phyloP scores from a whole-genome alignment of 2,329 filamentous ascomycete genomes.

The Alternaria infectoria region DNA sequence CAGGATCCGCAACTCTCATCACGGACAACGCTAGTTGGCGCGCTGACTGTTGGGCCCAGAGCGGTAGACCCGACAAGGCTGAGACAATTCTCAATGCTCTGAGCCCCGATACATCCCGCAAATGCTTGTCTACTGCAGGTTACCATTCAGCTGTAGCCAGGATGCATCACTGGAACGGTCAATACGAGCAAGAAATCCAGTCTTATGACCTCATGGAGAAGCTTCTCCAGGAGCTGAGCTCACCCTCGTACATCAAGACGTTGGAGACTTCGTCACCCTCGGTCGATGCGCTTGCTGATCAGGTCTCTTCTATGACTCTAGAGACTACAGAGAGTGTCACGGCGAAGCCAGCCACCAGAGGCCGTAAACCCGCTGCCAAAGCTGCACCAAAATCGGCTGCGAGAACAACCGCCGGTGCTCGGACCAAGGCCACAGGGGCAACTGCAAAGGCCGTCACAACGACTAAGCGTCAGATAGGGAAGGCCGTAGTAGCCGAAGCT shows the following conservation, averaged over 20 bases:
- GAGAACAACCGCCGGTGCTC: slow-evolving; percentile 19
- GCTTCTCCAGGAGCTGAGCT: slow-evolving; percentile 52
- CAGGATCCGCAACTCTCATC: slow-evolving; percentile 64
- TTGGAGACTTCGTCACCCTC: slow-evolving; percentile 32
- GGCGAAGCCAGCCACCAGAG: slow-evolving; percentile 22
- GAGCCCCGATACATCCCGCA: slow-evolving; percentile 45
- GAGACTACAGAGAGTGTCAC: slow-evolving; percentile 17
- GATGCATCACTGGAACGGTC: slow-evolving; percentile 55
- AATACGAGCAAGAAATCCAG: slow-evolving; percentile 56
- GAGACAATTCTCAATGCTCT: slow-evolving; percentile 62
- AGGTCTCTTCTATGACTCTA: slow-evolving; percentile 53
- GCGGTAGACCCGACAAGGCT: slow-evolving; percentile 58
- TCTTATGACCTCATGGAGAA: slow-evolving; percentile 58
- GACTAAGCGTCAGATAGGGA: slow-evolving; percentile 14
- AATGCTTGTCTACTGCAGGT: slow-evolving; percentile 59
- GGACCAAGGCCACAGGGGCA: slow-evolving; percentile 20
- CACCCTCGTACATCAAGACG: slow-evolving; percentile 38
- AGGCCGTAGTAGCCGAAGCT: slow-evolving; percentile 5
- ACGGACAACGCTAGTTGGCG: slow-evolving; percentile 53
- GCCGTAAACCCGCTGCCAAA: slow-evolving; percentile 31
- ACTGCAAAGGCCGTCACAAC: slow-evolving; percentile 22
- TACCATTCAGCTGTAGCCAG: slow-evolving; percentile 58
- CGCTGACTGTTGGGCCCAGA: slow-evolving; percentile 58
- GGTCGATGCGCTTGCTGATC: slow-evolving; percentile 49
- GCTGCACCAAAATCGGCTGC: slow-evolving; percentile 13